Percentiles rank a stretch among this genome's conserved stretches.
Conservation (phyloP, 306 rosid genomes). For the Quercus suber region DNA sequence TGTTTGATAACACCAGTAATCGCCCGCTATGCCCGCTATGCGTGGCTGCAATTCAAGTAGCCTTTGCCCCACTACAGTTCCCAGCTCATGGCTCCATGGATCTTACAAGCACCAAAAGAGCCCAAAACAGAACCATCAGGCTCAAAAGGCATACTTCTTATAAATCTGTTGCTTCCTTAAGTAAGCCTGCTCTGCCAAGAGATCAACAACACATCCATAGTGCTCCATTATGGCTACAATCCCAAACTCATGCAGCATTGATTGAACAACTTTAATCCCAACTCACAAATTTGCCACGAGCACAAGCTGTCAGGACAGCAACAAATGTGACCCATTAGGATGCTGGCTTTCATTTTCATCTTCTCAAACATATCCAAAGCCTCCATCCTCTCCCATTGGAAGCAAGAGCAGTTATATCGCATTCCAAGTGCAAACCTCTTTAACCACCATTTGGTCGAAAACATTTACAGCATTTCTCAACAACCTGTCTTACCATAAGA, state of each 20-base stretch:
- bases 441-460: conserved; percentile 36
- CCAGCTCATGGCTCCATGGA: conserved; percentile 74
- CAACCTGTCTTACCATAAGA: conserved; percentile 75
- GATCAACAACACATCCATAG: conserved; percentile 71
- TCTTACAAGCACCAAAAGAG: conserved; percentile 72
- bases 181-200: conserved; percentile 72
- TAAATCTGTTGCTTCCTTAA: conserved; percentile 53
- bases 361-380: conserved; percentile 56
- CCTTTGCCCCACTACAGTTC: conserved; percentile 52
- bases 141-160: conserved; percentile 60
- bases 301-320: conserved; percentile 71
- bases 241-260: conserved; percentile 41
- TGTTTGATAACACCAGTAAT: conserved; percentile 64
- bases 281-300: conserved; percentile 52
- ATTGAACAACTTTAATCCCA: conserved; percentile 53
- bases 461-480: conserved; percentile 37
- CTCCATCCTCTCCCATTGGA: conserved; percentile 62
- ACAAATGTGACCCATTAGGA: conserved; percentile 65
- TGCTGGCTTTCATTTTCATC: conserved; percentile 40
- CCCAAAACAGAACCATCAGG: conserved; percentile 66
- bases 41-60: conserved; percentile 49
- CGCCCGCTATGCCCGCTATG: conserved; percentile 43
- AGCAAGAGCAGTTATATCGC: conserved; percentile 69
- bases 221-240: conserved; percentile 60
- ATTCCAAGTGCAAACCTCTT: conserved; percentile 73